Conservation (phyloP, 805 yeast genomes). For the Babjeviella inositovora region DNA sequence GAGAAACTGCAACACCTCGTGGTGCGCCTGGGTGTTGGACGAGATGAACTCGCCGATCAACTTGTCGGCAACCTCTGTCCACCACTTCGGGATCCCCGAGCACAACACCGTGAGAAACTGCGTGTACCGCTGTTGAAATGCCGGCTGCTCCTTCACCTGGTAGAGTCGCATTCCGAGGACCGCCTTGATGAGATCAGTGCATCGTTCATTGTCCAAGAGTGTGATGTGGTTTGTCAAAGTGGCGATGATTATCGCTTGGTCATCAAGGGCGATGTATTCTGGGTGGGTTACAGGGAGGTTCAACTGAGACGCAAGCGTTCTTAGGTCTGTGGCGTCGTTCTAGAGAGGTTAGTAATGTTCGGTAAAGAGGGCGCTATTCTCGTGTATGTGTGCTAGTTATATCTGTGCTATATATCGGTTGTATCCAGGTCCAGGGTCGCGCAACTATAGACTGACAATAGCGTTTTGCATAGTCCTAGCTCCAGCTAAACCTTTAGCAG, state of each 20-base stretch:
- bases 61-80: constrained; percentile 63
- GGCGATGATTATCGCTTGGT: constrained; percentile 37
- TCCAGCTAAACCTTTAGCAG: too few relatives aligned
- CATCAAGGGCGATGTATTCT: constrained; percentile 35
- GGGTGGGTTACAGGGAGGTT: constrained; percentile 29
- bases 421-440: too few relatives aligned
- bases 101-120: constrained; percentile 67
- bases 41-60: constrained; percentile 45
- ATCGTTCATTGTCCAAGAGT: constrained; percentile 41
- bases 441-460: too few relatives aligned
- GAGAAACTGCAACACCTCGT: constrained; percentile 47
- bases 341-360: constrained; percentile 8
- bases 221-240: constrained; percentile 50
- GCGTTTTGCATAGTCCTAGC: too few relatives aligned
- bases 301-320: constrained; percentile 43
- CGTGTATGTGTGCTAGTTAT: background rate
- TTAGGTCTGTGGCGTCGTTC: constrained; percentile 38
- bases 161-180: constrained; percentile 57
- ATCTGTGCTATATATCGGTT: background rate
- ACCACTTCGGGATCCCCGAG: constrained; percentile 80
- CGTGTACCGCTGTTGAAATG: constrained; percentile 37
- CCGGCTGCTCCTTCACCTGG: constrained; percentile 13
- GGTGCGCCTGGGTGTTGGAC: constrained; percentile 29
- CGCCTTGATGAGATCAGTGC: constrained; percentile 38
- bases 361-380: constrained; percentile 4